A percentile compares a stretch with the other conserved stretches of the same genome.
Conservation (phyloP, 306 rosid genomes). For the Acacia melanoxylon region DNA sequence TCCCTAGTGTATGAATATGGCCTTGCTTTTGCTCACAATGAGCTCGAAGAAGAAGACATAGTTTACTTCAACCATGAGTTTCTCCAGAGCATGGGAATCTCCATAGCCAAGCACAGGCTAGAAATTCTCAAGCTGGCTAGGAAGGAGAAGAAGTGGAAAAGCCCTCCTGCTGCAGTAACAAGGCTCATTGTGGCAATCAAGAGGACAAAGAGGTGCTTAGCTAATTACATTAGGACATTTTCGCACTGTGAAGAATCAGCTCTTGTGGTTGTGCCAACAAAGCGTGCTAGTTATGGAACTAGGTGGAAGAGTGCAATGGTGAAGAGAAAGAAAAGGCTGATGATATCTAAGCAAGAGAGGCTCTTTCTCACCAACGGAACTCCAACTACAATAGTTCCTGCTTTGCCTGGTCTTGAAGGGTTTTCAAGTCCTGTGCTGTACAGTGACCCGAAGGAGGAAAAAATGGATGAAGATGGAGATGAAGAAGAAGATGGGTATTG, state of each 20-base stretch:
- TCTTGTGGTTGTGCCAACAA: conserved; percentile 70
- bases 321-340: conserved; percentile 64
- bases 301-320: conserved; percentile 55
- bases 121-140: conserved; percentile 84
- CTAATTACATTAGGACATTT: conserved; percentile 45
- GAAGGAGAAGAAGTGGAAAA: conserved; percentile 46
- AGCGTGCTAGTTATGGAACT: conserved; percentile 40
- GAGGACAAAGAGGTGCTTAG: conserved; percentile 61
- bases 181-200: conserved; percentile 67
- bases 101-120: conserved; percentile 92
- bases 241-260: conserved; percentile 52
- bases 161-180: conserved; percentile 39
- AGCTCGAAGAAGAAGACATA: conserved; percentile 88
- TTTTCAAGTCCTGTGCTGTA: conserved; percentile 62
- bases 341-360: conserved; percentile 49
- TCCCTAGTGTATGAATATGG: conserved; percentile 82
- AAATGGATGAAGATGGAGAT: conserved; percentile 27
- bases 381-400: conserved; percentile 42
- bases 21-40: conserved; percentile 75
- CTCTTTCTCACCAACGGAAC: conserved; percentile 74
- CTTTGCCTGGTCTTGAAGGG: conserved; percentile 41
- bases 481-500: conserved; percentile 56
- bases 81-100: conserved; percentile 93
- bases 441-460: conserved; percentile 51
- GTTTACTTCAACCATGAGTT: conserved; percentile 91